These are phyloP conservation scores for peach (Prunus persica) DNA, from an alignment of 306 rosid species.

Conservation along the genomic window Prunus_persica_NCBIv2 NC_034014.1:12354001-12354500, in stretches of 20 bases:
- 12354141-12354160: background rate
- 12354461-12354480: constrained; percentile 40
- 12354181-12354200: background rate
- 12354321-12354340: background rate
- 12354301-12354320: background rate
- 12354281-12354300: background rate
- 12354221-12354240: background rate
- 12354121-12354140: too few species aligned
- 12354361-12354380: background rate
- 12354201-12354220: background rate
- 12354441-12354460: constrained; percentile 58
- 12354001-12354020: background rate
- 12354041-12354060: constrained; percentile 93
- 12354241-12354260: background rate
- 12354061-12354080: constrained; percentile 97
- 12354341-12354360: background rate
- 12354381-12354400: constrained; percentile 30
- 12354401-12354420: constrained; percentile 45
- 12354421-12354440: constrained; percentile 42
- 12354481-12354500: constrained; percentile 10
- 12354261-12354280: background rate
- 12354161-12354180: background rate
- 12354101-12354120: background rate
- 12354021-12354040: constrained; percentile 54
- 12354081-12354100: constrained; percentile 67